Evolutionary conservation across 805 yeast species (phyloP).

Genomic region (Phaffomyces thermotolerans): DNA sequence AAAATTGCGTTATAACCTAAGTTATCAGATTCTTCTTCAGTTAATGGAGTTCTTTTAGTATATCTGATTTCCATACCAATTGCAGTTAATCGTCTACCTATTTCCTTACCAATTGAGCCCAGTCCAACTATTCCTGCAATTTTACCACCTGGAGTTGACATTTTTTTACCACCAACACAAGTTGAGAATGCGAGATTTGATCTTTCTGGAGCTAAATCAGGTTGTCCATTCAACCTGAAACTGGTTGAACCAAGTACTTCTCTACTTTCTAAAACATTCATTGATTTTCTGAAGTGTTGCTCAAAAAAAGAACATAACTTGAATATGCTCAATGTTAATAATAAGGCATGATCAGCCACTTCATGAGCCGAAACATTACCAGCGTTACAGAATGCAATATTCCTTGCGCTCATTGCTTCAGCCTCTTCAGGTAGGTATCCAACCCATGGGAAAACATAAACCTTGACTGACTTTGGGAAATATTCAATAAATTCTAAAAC

Average conservation of each 20-base stretch:
- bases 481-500: slow-evolving; percentile 36
- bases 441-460: slow-evolving; percentile 51
- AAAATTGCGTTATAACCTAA: slow-evolving; percentile 41
- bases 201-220: slow-evolving; percentile 25
- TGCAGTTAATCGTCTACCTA: slow-evolving; percentile 48
- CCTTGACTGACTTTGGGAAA: slow-evolving; percentile 41
- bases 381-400: slow-evolving; percentile 53
- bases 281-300: slow-evolving; percentile 29
- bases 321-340: slow-evolving; percentile 50
- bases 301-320: slow-evolving; percentile 48
- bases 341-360: slow-evolving; percentile 67
- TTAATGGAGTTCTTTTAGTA: slow-evolving; percentile 44
- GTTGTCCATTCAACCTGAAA: slow-evolving; percentile 29
- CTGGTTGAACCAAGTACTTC: slow-evolving; percentile 26
- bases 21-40: slow-evolving; percentile 26
- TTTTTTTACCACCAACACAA: slow-evolving; percentile 36
- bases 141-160: slow-evolving; percentile 50
- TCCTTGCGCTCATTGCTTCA: slow-evolving; percentile 34
- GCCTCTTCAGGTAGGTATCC: slow-evolving; percentile 52
- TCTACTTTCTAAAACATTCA: slow-evolving; percentile 43
- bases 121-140: slow-evolving; percentile 63
- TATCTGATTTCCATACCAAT: slow-evolving; percentile 63
- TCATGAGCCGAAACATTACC: slow-evolving; percentile 54
- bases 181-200: slow-evolving; percentile 34
- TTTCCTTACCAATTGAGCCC: slow-evolving; percentile 65